phyloP scores from a whole-genome alignment of 1,284 basidiomycete genomes.

The Ceratobasidium sp. region DNA sequence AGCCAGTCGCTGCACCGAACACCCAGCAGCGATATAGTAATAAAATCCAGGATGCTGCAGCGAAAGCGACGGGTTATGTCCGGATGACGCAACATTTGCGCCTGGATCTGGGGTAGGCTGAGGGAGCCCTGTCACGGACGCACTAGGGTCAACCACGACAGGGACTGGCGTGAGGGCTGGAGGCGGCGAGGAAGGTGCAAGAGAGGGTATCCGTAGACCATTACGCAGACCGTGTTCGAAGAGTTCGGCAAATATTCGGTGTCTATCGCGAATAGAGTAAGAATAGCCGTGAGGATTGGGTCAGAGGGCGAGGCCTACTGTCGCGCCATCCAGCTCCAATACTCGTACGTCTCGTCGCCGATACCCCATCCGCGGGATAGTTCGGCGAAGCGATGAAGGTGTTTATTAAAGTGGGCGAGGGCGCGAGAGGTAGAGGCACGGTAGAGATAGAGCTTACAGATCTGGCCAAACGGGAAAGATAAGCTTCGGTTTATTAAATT shows the following conservation, averaged over 20 bases:
- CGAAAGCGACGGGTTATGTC: slow-evolving; percentile 62
- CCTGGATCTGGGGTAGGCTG: slow-evolving; percentile 2
- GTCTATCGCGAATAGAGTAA: slow-evolving; percentile 61
- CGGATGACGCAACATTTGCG: slow-evolving; percentile 37
- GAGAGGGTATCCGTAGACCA: slow-evolving; percentile 74
- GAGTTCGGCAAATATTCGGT: slow-evolving; percentile 89
- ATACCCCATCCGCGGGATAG: slow-evolving; percentile 95
- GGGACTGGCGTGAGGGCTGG: slow-evolving; percentile 50
- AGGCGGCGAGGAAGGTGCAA: slow-evolving; percentile 57
- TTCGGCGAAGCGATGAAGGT: slow-evolving; percentile 87
- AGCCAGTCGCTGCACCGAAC: slow-evolving; percentile 79
- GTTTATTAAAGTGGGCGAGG: slow-evolving; percentile 83
- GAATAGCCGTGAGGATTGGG: not conserved
- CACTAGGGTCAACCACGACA: slow-evolving; percentile 52
- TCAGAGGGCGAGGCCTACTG: slow-evolving; percentile 72
- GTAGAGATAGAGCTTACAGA: slow-evolving; percentile 90
- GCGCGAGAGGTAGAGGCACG: slow-evolving; percentile 84
- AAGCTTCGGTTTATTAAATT: no score
- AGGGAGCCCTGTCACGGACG: slow-evolving; percentile 56
- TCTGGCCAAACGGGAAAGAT: slow-evolving; percentile 61
- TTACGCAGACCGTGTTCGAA: slow-evolving; percentile 83
- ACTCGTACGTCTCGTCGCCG: slow-evolving; percentile 96
- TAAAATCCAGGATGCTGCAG: slow-evolving; percentile 92
- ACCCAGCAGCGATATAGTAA: slow-evolving; percentile 88
- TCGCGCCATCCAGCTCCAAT: slow-evolving; percentile 95